Evolutionary conservation across 192 early-diverging fungal species (phyloP).

Genomic region (Geranomyces michiganensis): DNA sequence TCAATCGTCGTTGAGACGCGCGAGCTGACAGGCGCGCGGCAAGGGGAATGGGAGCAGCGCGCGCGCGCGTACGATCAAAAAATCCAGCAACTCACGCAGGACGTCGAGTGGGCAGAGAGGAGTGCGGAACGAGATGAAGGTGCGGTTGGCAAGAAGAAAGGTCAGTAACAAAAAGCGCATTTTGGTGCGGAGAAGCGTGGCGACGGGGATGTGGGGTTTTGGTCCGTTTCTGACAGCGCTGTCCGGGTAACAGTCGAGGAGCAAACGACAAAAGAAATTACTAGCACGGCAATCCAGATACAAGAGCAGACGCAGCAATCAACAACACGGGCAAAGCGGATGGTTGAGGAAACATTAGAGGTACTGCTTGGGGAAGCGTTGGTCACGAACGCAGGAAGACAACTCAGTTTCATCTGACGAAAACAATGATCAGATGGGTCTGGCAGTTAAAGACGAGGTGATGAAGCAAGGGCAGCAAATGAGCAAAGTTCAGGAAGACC

Average conservation of each 20-base stretch:
- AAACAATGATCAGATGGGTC: constrained; percentile 44
- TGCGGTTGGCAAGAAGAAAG: constrained; percentile 34
- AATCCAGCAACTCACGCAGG: constrained; percentile 55
- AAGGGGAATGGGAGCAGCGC: constrained; percentile 49
- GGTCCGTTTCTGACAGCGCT: background rate
- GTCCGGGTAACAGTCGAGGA: constrained; percentile 50
- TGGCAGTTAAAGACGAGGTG: constrained; percentile 50
- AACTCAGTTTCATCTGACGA: background rate
- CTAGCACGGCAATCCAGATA: constrained; percentile 48
- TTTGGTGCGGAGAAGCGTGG: background rate
- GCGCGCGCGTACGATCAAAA: constrained; percentile 49
- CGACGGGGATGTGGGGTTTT: background rate
- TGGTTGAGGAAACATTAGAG: constrained; percentile 57
- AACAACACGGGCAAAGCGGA: constrained; percentile 44
- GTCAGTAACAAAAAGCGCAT: background rate
- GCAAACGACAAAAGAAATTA: constrained; percentile 57
- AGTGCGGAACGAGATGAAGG: constrained; percentile 49
- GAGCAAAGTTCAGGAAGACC: constrained; percentile 48
- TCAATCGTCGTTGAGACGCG: constrained; percentile 57
- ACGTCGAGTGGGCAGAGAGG: constrained; percentile 63
- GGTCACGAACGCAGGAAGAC: background rate
- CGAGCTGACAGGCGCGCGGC: constrained; percentile 32
- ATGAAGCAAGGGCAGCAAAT: constrained; percentile 61
- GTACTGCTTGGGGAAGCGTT: constrained; percentile 14
- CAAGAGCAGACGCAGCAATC: constrained; percentile 57